A percentile compares a stretch with the other conserved stretches of the same genome.
Evolutionary conservation across 805 yeast species (phyloP).

Genomic region (Candida alai): DNA sequence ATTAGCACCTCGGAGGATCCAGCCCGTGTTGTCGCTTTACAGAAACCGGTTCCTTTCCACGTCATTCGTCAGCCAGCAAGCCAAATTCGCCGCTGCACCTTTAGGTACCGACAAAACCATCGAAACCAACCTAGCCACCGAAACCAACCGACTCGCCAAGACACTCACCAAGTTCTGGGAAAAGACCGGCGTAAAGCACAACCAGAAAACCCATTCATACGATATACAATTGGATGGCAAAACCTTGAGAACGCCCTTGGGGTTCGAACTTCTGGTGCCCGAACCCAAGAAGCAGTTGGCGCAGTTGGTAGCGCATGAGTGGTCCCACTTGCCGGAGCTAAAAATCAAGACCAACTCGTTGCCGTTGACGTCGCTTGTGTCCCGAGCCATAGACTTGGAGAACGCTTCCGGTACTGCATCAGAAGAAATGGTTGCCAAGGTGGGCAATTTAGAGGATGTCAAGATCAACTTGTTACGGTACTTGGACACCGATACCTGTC

Average conservation of each 20-base stretch:
- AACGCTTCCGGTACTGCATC: conserved; percentile 27
- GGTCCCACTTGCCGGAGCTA: conserved; percentile 69
- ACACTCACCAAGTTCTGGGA: conserved; percentile 81
- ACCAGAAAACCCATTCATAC: conserved; percentile 28
- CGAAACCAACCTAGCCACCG: conserved; percentile 53
- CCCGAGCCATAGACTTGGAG: conserved; percentile 79
- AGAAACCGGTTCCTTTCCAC: background rate
- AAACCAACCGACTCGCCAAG: conserved; percentile 66
- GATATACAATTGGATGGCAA: conserved; percentile 68
- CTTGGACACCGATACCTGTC: conserved; percentile 89
- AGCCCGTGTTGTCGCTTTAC: background rate
- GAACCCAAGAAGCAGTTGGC: conserved; percentile 59
- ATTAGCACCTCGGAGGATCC: conserved; percentile 2
- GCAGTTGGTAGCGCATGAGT: conserved; percentile 75
- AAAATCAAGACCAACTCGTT: conserved; percentile 70
- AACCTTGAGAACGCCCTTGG: conserved; percentile 81
- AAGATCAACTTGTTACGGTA: conserved; percentile 66
- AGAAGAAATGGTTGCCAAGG: conserved; percentile 49
- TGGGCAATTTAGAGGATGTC: conserved; percentile 58
- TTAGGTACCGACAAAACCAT: conserved; percentile 30
- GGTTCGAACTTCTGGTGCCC: conserved; percentile 67
- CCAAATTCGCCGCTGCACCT: conserved; percentile 9
- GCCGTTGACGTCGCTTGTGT: conserved; percentile 83
- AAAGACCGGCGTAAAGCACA: conserved; percentile 46
- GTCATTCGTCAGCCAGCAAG: background rate